Evolutionary conservation across 306 rosid species (phyloP), one percentile per base, ranked within the genome.

Genomic region (Acmispon strigosus): DNA sequence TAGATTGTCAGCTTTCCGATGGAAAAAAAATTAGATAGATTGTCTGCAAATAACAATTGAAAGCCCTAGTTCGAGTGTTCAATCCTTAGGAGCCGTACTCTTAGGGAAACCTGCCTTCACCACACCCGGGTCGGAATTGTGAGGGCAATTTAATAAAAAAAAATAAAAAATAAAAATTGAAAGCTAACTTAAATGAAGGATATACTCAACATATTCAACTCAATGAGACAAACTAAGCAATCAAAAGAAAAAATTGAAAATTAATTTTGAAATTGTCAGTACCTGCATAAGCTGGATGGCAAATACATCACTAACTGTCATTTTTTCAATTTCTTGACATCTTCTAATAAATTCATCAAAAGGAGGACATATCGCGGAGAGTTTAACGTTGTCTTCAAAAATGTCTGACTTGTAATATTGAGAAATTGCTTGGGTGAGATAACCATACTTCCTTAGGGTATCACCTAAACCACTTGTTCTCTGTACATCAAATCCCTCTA

Each of bases 241-340:
- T 8, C 62, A 18, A 9, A 27, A 73, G 56, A 65, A 70, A 72
- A 74, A 15, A 20, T 36, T 17, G 14, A 64, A 64, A 63, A 18
- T 32, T 6, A 69, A 48, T 64, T 62, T 65, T 29, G 1, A 22
- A 66, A 61, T 53, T 6, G 54, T 20, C 20, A 52, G 27, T 80
- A 94, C 98, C 98, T 94, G 98, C 97, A 90, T 94, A 58, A 94
- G 98, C 81, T 94, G 98, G 80, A 77, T 78, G 52, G 97, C 89
- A 83, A 94, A 94, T 57, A 94, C 90, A 61, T 94, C 98, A 54
- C 93, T 90, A 76, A 94, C 90, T 13, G 94, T 89, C 86, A 87
- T 78, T 81, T 90, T 90, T 17, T 87, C 96, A 42, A 87, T 67
- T 70, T 90, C 96, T 78, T 88, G 89, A 80, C 96, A 94, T 78